phyloP scores from a whole-genome alignment of 108 stramenopile species.

The Cyclotella cryptica region DNA sequence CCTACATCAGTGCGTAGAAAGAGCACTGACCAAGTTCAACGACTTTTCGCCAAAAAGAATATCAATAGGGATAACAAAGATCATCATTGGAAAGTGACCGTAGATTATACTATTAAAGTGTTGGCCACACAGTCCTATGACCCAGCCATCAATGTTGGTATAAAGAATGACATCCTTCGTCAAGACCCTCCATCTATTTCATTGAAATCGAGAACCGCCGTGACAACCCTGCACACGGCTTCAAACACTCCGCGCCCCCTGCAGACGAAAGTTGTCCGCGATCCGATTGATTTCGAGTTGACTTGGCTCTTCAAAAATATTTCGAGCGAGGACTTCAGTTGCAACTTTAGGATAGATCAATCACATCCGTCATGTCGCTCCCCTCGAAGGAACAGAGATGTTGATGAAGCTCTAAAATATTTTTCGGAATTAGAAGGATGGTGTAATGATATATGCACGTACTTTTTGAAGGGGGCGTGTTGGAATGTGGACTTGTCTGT shows the following conservation, averaged over 20 bases:
- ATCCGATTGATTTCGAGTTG: constrained; percentile 52
- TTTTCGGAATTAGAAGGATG: constrained; percentile 27
- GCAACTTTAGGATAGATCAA: constrained; percentile 58
- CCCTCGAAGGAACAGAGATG: constrained; percentile 57
- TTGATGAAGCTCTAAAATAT: constrained; percentile 49
- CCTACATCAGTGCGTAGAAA: neutral
- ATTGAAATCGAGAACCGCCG: constrained; percentile 24
- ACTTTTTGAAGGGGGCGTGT: constrained; percentile 13
- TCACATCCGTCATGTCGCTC: constrained; percentile 38
- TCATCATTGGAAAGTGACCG: constrained; percentile 61
- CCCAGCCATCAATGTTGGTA: no score
- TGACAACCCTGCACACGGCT: neutral
- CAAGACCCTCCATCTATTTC: constrained; percentile 22
- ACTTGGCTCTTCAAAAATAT: constrained; percentile 64
- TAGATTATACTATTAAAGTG: constrained; percentile 47
- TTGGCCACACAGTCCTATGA: constrained; percentile 29
- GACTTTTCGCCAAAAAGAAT: constrained; percentile 9
- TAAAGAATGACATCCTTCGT: constrained; percentile 5
- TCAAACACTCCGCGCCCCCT: constrained; percentile 30
- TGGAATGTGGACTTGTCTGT: constrained; percentile 10
- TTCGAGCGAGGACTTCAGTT: constrained; percentile 18
- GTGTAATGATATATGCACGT: constrained; percentile 20
- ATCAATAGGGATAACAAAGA: constrained; percentile 20
- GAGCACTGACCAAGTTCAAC: constrained; percentile 8
- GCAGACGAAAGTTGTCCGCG: neutral